A percentile compares a stretch with the other conserved stretches of the same genome.
Evolutionary conservation across 306 rosid genomes (phyloP).

Genomic region (Gillenia trifoliata): DNA sequence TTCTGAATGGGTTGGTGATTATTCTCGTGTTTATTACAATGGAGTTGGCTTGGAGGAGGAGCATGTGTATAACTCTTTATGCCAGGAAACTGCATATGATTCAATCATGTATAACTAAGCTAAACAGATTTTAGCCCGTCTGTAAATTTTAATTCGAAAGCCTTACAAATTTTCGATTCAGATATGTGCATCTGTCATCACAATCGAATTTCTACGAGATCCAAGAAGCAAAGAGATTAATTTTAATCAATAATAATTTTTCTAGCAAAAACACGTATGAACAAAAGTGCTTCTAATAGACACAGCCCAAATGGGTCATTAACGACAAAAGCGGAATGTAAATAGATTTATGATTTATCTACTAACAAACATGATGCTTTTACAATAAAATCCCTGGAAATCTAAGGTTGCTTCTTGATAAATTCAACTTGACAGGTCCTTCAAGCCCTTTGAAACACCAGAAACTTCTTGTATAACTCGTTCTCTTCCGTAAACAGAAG

Average conservation of each 20-base stretch:
- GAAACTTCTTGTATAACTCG: background rate
- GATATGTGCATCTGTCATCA: background rate
- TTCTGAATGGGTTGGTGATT: slow-evolving; percentile 13
- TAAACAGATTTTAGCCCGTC: background rate
- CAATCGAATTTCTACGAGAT: background rate
- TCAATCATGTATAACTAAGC: slow-evolving; percentile 16
- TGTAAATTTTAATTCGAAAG: background rate
- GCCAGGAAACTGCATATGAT: slow-evolving; percentile 19
- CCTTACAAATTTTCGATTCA: background rate
- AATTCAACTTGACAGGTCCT: background rate
- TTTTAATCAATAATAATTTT: no score
- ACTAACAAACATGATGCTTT: no score
- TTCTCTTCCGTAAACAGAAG: background rate
- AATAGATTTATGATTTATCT: no score
- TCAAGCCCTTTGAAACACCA: background rate
- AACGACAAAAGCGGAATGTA: no score
- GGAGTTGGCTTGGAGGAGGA: slow-evolving; percentile 24
- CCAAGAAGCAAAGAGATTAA: background rate
- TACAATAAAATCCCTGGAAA: no score
- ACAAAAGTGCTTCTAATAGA: no score
- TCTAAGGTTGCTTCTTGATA: background rate
- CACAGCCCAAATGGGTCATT: no score
- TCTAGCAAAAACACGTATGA: background rate
- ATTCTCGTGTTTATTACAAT: slow-evolving; percentile 10
- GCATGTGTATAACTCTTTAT: slow-evolving; percentile 2